Percentiles rank a stretch among this genome's conserved stretches.
These are phyloP conservation scores for Eucalyptus cladocalyx DNA, from an alignment of 345 rosid species.

Conservation along the genomic window DNA sequence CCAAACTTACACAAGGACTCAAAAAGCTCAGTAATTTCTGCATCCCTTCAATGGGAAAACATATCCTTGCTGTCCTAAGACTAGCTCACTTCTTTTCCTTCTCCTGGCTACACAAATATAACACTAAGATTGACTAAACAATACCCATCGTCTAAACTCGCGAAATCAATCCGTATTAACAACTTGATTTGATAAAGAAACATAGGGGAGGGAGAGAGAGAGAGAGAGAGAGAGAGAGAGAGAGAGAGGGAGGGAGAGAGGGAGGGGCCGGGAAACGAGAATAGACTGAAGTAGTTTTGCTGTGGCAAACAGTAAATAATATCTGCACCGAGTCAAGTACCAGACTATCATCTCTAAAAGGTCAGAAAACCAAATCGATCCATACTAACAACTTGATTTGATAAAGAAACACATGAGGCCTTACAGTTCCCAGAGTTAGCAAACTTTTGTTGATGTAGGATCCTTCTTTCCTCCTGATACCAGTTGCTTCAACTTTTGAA, in stretches of 20 bases:
- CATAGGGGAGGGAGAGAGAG: background rate
- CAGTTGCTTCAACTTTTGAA: slow-evolving; percentile 95
- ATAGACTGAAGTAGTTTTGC: background rate
- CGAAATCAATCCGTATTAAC: background rate
- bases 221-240: background rate
- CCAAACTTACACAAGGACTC: background rate
- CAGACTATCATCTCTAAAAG: background rate
- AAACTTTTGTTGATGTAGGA: slow-evolving; percentile 95
- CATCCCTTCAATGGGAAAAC: background rate
- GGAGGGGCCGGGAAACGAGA: background rate
- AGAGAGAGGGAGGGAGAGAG: background rate
- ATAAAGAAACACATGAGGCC: slow-evolving; percentile 13
- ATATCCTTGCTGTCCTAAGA: background rate
- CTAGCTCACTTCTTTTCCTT: background rate
- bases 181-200: background rate
- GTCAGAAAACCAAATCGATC: background rate
- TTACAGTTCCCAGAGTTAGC: slow-evolving; percentile 97
- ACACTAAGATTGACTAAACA: background rate
- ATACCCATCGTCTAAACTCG: background rate
- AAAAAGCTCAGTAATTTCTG: background rate
- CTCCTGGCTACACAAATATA: background rate
- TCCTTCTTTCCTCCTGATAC: slow-evolving; percentile 94
- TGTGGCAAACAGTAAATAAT: background rate
- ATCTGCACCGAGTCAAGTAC: background rate
- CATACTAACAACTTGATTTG: background rate